Conservation (phyloP, 805 yeast species). For the Lipomyces japonicus region DNA sequence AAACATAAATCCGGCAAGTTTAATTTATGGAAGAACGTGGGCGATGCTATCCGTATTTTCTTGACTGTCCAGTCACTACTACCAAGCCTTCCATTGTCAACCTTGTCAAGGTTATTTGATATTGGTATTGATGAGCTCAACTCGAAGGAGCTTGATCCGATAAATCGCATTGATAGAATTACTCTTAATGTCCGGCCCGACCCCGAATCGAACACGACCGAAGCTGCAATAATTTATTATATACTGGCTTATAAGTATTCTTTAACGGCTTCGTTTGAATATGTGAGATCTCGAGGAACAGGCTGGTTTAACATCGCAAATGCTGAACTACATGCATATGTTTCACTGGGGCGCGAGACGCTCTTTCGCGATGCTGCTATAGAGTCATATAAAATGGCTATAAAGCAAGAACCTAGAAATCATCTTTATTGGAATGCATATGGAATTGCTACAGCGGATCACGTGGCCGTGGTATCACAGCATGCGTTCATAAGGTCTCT, state of each 20-base stretch:
- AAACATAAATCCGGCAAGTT: constrained; percentile 4
- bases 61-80: constrained; percentile 54
- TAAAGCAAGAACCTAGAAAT: constrained; percentile 66
- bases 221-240: constrained; percentile 6
- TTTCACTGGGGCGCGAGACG: constrained; percentile 36
- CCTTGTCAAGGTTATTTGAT: constrained; percentile 32
- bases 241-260: constrained; percentile 23
- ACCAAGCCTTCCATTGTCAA: constrained; percentile 48
- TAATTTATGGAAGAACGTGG: constrained; percentile 48
- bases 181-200: background rate
- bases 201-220: constrained; percentile 2
- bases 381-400: constrained; percentile 57
- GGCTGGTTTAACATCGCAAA: constrained; percentile 65
- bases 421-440: constrained; percentile 75
- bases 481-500: constrained; percentile 88
- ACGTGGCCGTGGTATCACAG: constrained; percentile 73
- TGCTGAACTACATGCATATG: constrained; percentile 43
- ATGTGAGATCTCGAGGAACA: constrained; percentile 25
- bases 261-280: constrained; percentile 8
- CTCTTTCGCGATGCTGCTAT: constrained; percentile 47
- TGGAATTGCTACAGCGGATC: constrained; percentile 67
- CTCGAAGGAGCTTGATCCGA: constrained; percentile 4
- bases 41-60: constrained; percentile 54
- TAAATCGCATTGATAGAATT: constrained; percentile 28
- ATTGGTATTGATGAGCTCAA: constrained; percentile 1